These are phyloP conservation scores for Suillus lakei DNA, from an alignment of 768 basidiomycete genomes.

Conservation along the genomic window DNA sequence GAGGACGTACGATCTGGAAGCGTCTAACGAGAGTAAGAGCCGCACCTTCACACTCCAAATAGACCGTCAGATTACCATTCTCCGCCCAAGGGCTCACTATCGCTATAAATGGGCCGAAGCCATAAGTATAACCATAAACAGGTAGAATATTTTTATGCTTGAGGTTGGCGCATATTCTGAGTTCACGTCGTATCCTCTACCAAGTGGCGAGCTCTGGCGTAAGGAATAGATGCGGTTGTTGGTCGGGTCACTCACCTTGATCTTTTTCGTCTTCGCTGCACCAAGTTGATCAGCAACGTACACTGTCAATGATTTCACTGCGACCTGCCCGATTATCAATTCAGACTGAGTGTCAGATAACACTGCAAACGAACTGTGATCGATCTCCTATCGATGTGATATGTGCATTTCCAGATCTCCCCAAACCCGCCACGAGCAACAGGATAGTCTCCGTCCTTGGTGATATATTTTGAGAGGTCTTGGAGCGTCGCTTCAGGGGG, in stretches of 20 bases:
- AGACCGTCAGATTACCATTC: constrained; percentile 30
- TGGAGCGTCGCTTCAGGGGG: background rate
- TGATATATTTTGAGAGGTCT: background rate
- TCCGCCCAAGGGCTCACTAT: constrained; percentile 43
- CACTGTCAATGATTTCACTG: constrained; percentile 4
- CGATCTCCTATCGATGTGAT: background rate
- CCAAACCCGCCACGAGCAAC: constrained; percentile 1
- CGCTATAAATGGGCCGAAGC: constrained; percentile 35
- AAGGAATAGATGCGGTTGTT: background rate
- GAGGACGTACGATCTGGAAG: constrained; percentile 19
- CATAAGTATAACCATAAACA: constrained; percentile 31
- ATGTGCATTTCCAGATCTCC: constrained; percentile 11
- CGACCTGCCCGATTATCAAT: background rate
- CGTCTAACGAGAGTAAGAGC: constrained; percentile 7
- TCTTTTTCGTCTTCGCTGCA: constrained; percentile 5
- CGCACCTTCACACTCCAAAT: constrained; percentile 21
- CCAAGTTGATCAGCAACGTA: background rate
- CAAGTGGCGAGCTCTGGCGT: constrained; percentile 10
- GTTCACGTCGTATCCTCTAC: constrained; percentile 20
- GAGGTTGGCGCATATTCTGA: constrained; percentile 29
- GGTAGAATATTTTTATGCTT: constrained; percentile 34
- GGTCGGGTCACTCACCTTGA: background rate
- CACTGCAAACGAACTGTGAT: background rate
- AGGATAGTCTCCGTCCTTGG: background rate
- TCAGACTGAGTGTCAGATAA: background rate